phyloP scores from a whole-genome alignment of 306 rosid genomes.

The Casuarina equisetifolia region DNA sequence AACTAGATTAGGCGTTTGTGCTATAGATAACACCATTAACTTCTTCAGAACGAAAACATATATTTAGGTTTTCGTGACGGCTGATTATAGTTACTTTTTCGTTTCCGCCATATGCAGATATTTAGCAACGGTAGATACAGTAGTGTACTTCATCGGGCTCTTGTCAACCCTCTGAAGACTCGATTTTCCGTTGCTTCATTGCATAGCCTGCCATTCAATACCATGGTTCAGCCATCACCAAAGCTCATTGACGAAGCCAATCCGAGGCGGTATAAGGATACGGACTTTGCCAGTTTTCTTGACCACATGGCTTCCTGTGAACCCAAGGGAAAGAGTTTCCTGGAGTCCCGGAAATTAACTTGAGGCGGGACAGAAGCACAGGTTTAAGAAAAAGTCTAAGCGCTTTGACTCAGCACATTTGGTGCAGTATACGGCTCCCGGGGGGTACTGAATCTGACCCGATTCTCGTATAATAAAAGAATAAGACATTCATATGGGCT shows the following conservation, averaged over 20 bases:
- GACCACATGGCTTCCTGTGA: conserved; percentile 56
- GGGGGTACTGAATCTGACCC: too few species aligned
- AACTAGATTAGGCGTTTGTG: too few species aligned
- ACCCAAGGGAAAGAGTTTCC: conserved; percentile 62
- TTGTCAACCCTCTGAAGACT: conserved; percentile 50
- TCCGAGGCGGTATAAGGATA: conserved; percentile 70
- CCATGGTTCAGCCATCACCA: conserved; percentile 53
- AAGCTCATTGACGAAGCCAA: conserved; percentile 60
- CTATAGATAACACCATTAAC: too few species aligned
- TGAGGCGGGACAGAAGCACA: too few species aligned
- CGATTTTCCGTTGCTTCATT: conserved; percentile 74
- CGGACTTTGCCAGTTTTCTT: conserved; percentile 57
- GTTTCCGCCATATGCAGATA: conserved; percentile 43
- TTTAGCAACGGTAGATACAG: conserved; percentile 87
- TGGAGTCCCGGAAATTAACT: conserved; percentile 56
- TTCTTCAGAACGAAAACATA: too few species aligned
- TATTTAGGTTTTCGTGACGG: too few species aligned
- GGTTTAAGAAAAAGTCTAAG: too few species aligned
- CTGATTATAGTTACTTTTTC: too few species aligned
- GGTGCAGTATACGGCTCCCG: too few species aligned
- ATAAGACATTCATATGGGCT: too few species aligned
- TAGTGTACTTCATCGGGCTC: conserved; percentile 80
- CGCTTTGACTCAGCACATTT: too few species aligned
- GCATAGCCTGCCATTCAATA: conserved; percentile 56
- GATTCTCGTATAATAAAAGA: too few species aligned